These are phyloP conservation scores for Yamadazyma trypodendri DNA, from an alignment of 1,139 yeast species.

Conservation along the genomic window DNA sequence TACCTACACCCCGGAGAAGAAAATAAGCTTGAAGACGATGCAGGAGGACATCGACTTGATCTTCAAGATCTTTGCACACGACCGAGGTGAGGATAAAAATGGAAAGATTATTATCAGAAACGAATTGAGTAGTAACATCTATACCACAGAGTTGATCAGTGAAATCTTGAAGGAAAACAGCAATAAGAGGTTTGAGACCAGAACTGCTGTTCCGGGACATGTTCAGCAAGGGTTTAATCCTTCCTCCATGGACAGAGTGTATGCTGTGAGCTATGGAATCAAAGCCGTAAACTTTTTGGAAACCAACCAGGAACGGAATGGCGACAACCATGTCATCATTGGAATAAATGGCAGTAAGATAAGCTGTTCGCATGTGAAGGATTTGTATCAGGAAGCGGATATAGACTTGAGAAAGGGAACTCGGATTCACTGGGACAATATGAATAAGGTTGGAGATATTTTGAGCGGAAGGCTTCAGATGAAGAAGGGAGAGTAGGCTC, in stretches of 20 bases:
- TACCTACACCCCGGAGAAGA: conserved; percentile 77
- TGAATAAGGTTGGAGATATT: conserved; percentile 60
- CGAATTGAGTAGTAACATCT: conserved; percentile 79
- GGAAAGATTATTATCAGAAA: conserved; percentile 88
- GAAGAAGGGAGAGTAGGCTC: neutral
- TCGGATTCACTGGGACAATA: conserved; percentile 65
- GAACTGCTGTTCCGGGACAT: conserved; percentile 97
- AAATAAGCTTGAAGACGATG: conserved; percentile 67
- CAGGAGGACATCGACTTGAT: conserved; percentile 59
- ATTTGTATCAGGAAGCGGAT: conserved; percentile 63
- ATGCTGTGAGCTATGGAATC: conserved; percentile 68
- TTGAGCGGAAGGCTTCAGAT: conserved; percentile 56
- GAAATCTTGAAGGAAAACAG: conserved; percentile 80
- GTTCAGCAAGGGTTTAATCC: conserved; percentile 86
- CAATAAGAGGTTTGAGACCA: conserved; percentile 75
- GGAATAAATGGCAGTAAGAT: conserved; percentile 69
- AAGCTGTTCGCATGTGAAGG: conserved; percentile 52
- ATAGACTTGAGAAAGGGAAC: conserved; percentile 62
- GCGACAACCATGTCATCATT: conserved; percentile 53
- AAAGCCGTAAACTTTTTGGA: conserved; percentile 72
- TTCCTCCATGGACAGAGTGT: conserved; percentile 72
- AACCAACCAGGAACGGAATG: conserved; percentile 24
- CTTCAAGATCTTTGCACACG: conserved; percentile 48
- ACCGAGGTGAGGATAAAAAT: conserved; percentile 59
- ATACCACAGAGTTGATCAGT: conserved; percentile 78